A percentile compares a stretch with the other conserved stretches of the same genome.
These are phyloP conservation scores for Actinomucor elegans DNA, from an alignment of 371 early-diverging fungal species.

Conservation along the genomic window DNA sequence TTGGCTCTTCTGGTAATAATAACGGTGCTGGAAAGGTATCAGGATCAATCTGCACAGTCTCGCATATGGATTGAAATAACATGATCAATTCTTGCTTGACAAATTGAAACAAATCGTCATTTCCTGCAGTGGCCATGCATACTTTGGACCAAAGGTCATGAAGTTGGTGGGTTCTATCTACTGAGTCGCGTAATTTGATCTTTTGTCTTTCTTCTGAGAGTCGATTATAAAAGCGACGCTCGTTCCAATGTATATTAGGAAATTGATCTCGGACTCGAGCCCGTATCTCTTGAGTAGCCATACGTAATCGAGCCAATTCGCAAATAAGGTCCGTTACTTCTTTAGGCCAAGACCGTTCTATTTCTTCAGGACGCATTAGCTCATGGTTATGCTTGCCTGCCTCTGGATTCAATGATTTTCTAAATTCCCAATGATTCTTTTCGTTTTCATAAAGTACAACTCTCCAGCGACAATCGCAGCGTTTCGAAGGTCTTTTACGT, in stretches of 20 bases:
- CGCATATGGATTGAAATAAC: slow-evolving; percentile 36
- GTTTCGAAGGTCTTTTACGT: slow-evolving; percentile 59
- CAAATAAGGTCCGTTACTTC: slow-evolving; percentile 55
- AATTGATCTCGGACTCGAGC: slow-evolving; percentile 52
- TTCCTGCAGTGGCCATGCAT: slow-evolving; percentile 41
- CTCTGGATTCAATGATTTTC: slow-evolving; percentile 61
- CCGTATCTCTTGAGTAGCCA: slow-evolving; percentile 58
- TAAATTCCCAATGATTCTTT: slow-evolving; percentile 54
- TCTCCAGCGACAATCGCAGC: slow-evolving; percentile 68
- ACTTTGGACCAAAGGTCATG: slow-evolving; percentile 34
- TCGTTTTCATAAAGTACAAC: slow-evolving; percentile 55
- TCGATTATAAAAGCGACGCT: slow-evolving; percentile 63
- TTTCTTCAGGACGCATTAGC: slow-evolving; percentile 54
- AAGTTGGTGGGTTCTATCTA: slow-evolving; percentile 41
- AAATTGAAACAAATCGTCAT: slow-evolving; percentile 37
- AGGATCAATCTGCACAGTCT: slow-evolving; percentile 39
- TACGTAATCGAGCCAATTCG: slow-evolving; percentile 45
- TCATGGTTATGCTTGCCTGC: slow-evolving; percentile 61
- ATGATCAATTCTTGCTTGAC: slow-evolving; percentile 30
- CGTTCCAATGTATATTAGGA: slow-evolving; percentile 62
- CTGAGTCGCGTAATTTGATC: slow-evolving; percentile 51
- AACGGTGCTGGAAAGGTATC: slow-evolving; percentile 11
- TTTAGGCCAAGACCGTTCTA: slow-evolving; percentile 61
- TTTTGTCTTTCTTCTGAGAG: slow-evolving; percentile 62
- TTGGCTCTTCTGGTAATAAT: not conserved